Evolutionary conservation across 768 basidiomycete genomes (phyloP).

Genomic region (Podaxis sp.): DNA sequence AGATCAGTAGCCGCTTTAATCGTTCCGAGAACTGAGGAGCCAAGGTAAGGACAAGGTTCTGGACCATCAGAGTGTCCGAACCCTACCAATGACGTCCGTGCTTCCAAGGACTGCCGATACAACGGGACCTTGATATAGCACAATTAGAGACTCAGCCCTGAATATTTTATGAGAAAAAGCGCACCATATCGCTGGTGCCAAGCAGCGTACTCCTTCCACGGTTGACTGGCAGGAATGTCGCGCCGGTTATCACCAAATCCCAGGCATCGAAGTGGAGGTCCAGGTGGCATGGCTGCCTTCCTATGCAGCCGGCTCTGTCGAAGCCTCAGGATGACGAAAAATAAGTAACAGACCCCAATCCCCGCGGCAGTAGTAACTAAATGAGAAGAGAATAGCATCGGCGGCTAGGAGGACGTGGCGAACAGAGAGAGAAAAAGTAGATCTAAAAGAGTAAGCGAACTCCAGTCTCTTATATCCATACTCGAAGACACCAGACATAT

Average conservation of each 20-base stretch:
- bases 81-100: not conserved
- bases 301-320: not conserved
- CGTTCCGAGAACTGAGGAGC: conserved; percentile 23
- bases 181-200: not conserved
- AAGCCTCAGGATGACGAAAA: not conserved
- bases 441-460: too few species aligned
- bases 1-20: conserved; percentile 28
- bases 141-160: too few species aligned
- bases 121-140: not conserved
- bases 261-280: not conserved
- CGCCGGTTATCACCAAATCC: not conserved
- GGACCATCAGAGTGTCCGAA: not conserved
- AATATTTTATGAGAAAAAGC: not conserved
- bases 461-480: not conserved
- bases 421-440: not conserved
- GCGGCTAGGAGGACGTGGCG: not conserved
- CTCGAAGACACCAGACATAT: not conserved
- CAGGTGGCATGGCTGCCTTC: not conserved
- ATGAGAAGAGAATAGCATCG: not conserved
- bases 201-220: not conserved
- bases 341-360: not conserved
- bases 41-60: not conserved
- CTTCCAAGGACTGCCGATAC: not conserved
- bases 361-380: not conserved
- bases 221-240: not conserved